These are phyloP conservation scores for Irpex rosettiformis DNA, from an alignment of 1,284 basidiomycete species.

Conservation along the genomic window DNA sequence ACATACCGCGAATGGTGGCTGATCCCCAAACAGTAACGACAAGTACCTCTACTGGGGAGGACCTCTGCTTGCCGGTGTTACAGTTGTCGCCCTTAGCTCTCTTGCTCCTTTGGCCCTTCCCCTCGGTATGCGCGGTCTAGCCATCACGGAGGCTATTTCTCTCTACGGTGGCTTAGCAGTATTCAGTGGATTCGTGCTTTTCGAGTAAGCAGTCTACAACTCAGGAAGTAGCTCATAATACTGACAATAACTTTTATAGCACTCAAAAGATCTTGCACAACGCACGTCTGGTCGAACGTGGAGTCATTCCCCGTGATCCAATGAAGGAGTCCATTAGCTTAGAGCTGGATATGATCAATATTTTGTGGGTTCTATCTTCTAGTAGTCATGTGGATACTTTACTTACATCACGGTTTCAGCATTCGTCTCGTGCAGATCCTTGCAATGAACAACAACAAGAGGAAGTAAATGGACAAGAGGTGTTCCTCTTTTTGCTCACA, in stretches of 20 bases:
- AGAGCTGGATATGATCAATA: conserved; percentile 87
- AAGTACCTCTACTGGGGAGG: conserved; percentile 85
- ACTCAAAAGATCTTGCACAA: conserved; percentile 82
- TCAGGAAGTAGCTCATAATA: neutral
- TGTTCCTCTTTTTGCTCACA: neutral
- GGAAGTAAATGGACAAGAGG: conserved; percentile 30
- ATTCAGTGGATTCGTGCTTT: conserved; percentile 85
- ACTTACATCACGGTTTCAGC: conserved; percentile 34
- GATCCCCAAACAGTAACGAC: conserved; percentile 54
- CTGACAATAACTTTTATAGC: conserved; percentile 35
- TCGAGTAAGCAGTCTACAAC: conserved; percentile 57
- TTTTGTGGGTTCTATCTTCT: conserved; percentile 52
- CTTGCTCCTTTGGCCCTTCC: conserved; percentile 88
- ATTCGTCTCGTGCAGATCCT: conserved; percentile 83
- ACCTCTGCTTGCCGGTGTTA: conserved; percentile 80
- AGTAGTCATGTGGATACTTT: neutral
- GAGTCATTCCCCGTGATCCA: conserved; percentile 68
- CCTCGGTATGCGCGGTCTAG: conserved; percentile 73
- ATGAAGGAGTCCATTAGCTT: conserved; percentile 77
- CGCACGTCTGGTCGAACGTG: conserved; percentile 70
- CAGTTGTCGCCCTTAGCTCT: conserved; percentile 82
- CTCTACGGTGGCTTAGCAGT: conserved; percentile 87
- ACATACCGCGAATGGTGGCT: neutral
- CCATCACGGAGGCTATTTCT: conserved; percentile 75
- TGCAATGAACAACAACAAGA: conserved; percentile 57